Evolutionary conservation across 2,329 filamentous ascomycete species (phyloP), one percentile per base, ranked within the genome.

Genomic region (Alternaria ethzedia): DNA sequence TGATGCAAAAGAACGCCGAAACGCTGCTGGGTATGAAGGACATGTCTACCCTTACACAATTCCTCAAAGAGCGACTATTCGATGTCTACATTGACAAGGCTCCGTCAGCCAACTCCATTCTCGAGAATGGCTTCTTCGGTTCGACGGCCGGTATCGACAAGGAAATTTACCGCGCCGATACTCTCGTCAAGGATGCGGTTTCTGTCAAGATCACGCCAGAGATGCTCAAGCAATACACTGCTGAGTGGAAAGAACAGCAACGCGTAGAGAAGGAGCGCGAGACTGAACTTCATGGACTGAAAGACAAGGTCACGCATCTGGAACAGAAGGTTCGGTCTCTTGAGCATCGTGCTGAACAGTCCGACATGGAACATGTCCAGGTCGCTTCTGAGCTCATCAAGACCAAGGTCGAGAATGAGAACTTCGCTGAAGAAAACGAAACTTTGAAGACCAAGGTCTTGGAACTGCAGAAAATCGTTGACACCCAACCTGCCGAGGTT

Each of bases 101-200:
- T 8, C 96, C 96, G 0, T 97, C 94, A 3, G 90, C 94, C n/a
- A 94, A 90, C 54, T 97, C 94, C 15, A 91, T 99, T 51, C 87
- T 98, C 1, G 96, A 99, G 79, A 97, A 94, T 46, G 96, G 96
- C 13, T 99, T 99, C 85, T 99, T 99, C 75, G 96, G 96, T 78
- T 95, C 93, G 23, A 94, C 92, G 32, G 90, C 90, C n/a, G 92
- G 89, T 69, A 87, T 93, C 12, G 96, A 99, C 77, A 97, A 97
- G 80, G 96, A 97, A 77, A 89, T 99, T 7, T 99, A 99, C 79
- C 90, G 94, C 54, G 96, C 96, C 15, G 96, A 99, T 78, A 89
- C 96, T 72, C 88, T 99, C 64, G 93, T 99, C 13, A 91, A 92
- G 64, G 96, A 99, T 80, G 96, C 96, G 1, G 97, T 94, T 75